Evolutionary conservation across 768 basidiomycete genomes (phyloP).

Genomic region (Lactarius indigo): DNA sequence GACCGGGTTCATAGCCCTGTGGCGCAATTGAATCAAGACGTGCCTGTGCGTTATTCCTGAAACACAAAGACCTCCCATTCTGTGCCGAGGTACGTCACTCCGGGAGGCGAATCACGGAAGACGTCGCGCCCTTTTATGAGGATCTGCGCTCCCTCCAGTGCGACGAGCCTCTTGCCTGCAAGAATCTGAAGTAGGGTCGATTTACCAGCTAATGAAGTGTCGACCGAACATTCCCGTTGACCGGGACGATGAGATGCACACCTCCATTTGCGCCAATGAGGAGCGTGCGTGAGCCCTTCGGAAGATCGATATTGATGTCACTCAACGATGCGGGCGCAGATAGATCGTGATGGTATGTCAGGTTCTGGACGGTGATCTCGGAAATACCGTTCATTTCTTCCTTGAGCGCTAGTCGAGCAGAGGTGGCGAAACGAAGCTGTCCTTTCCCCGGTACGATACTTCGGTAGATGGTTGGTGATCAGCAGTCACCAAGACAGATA

Average conservation of each 20-base stretch:
- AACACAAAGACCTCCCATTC: slow-evolving; percentile 64
- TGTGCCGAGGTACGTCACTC: slow-evolving; percentile 86
- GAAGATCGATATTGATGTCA: slow-evolving; percentile 63
- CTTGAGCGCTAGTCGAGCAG: neutral
- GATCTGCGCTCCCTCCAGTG: slow-evolving; percentile 48
- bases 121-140: slow-evolving; percentile 80
- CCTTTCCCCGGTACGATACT: no score
- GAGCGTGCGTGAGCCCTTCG: slow-evolving; percentile 76
- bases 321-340: slow-evolving; percentile 50
- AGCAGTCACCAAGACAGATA: no score
- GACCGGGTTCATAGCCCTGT: slow-evolving; percentile 94
- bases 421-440: neutral
- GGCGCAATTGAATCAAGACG: slow-evolving; percentile 6
- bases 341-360: slow-evolving; percentile 58
- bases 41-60: neutral
- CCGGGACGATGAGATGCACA: slow-evolving; percentile 33
- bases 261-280: slow-evolving; percentile 94
- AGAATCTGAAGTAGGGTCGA: slow-evolving; percentile 94
- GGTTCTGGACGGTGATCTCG: slow-evolving; percentile 38
- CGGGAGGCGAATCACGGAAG: slow-evolving; percentile 79
- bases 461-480: no score
- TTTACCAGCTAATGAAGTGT: slow-evolving; percentile 65
- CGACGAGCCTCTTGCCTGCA: slow-evolving; percentile 84
- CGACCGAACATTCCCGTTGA: neutral
- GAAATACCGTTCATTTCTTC: neutral